Evolutionary conservation across 1,284 basidiomycete genomes (phyloP).

Genomic region (Singerocomus inundabilis): DNA sequence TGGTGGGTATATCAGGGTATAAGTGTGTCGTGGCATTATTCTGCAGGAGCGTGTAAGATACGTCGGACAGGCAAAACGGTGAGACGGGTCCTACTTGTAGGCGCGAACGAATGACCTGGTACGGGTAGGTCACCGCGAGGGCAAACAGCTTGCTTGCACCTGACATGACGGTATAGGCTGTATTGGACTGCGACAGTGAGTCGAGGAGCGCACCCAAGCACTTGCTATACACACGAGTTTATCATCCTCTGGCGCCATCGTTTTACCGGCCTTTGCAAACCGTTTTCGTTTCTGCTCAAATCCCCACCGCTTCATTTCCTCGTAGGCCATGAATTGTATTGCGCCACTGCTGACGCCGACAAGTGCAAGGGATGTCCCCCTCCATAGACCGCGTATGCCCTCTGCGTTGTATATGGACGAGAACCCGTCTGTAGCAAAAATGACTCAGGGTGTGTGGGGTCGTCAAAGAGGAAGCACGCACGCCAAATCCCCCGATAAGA

Average conservation of each 20-base stretch:
- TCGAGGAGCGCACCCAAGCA: neutral
- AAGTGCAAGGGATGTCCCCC: constrained; percentile 86
- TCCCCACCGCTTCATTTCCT: constrained; percentile 91
- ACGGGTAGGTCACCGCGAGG: constrained; percentile 89
- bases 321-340: constrained; percentile 95
- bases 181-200: constrained; percentile 67
- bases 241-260: constrained; percentile 72
- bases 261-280: constrained; percentile 56
- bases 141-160: constrained; percentile 89
- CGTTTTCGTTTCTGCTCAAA: constrained; percentile 72
- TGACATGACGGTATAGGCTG: constrained; percentile 90
- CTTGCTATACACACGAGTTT: constrained; percentile 66
- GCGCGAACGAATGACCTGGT: constrained; percentile 94
- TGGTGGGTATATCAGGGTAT: constrained; percentile 82
- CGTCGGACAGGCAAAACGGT: neutral
- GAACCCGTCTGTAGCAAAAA: constrained; percentile 66
- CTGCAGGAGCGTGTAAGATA: constrained; percentile 34
- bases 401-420: constrained; percentile 68
- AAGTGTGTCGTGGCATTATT: constrained; percentile 59
- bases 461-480: constrained; percentile 40
- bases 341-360: constrained; percentile 96
- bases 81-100: constrained; percentile 68
- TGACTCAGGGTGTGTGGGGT: neutral
- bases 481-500: constrained; percentile 81
- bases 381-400: constrained; percentile 81